phyloP scores from a whole-genome alignment of 495 filamentous ascomycete genomes.

The Neurospora sp. region DNA sequence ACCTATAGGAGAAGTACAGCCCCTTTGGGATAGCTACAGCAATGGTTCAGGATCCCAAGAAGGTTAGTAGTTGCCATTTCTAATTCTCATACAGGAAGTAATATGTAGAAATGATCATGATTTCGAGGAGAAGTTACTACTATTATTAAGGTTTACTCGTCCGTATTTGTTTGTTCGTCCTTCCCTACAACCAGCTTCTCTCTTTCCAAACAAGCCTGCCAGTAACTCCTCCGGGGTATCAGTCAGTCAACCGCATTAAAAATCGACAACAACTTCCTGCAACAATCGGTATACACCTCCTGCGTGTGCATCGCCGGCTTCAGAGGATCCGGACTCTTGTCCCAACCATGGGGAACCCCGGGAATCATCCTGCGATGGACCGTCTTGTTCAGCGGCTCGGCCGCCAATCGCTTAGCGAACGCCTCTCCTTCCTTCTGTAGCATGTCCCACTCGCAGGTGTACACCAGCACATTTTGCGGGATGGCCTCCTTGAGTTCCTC shows the following conservation, averaged over 20 bases:
- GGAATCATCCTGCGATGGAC: conserved; percentile 61
- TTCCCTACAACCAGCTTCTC: background rate
- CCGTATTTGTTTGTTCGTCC: background rate
- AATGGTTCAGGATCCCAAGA: too few relatives aligned
- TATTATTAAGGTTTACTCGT: background rate
- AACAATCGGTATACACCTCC: conserved; percentile 31
- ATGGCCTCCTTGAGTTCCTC: conserved; percentile 32
- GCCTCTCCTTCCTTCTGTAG: conserved; percentile 64
- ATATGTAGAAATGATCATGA: background rate
- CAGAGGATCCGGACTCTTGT: conserved; percentile 74
- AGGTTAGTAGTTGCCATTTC: too few relatives aligned
- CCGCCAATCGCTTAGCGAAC: conserved; percentile 51
- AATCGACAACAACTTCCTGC: conserved; percentile 17
- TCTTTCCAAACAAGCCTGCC: background rate
- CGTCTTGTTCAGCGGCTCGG: conserved; percentile 49
- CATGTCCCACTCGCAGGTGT: conserved; percentile 90
- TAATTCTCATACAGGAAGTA: too few relatives aligned
- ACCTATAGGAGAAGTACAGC: background rate
- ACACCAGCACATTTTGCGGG: conserved; percentile 46
- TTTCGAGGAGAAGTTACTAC: background rate
- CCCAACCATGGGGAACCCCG: conserved; percentile 74
- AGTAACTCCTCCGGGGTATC: background rate
- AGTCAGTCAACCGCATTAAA: conserved; percentile 13
- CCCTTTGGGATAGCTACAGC: background rate
- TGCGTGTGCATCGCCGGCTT: conserved; percentile 37